Conservation (phyloP, 768 basidiomycete species). For the Phaeotremella skinneri region DNA sequence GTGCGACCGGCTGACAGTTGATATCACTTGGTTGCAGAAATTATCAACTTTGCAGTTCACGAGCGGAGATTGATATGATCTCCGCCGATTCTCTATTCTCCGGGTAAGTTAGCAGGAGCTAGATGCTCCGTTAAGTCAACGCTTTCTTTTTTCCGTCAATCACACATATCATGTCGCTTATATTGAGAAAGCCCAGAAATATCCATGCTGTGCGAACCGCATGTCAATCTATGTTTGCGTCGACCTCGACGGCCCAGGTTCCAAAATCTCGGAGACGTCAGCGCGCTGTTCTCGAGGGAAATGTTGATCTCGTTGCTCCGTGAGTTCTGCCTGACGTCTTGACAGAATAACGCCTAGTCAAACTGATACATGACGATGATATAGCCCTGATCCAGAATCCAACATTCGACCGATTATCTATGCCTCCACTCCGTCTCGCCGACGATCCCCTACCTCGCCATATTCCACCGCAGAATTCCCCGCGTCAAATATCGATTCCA, state of each 20-base stretch:
- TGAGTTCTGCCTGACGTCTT: slow-evolving; percentile 16
- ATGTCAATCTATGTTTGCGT: no score
- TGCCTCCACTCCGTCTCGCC: slow-evolving; percentile 28
- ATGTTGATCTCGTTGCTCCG: slow-evolving; percentile 45
- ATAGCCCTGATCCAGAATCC: slow-evolving; percentile 44
- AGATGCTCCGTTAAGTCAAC: not conserved
- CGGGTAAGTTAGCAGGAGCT: not conserved
- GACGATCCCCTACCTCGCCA: slow-evolving; percentile 24
- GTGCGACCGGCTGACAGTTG: no score
- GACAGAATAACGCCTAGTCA: not conserved
- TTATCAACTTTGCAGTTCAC: no score
- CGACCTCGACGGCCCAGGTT: not conserved
- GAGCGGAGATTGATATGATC: not conserved
- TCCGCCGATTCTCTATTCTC: not conserved
- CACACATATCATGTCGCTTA: no score
- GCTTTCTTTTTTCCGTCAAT: not conserved
- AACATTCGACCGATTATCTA: slow-evolving; percentile 47
- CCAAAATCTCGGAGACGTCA: slow-evolving; percentile 2
- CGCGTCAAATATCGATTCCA: slow-evolving; percentile 5
- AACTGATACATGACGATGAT: slow-evolving; percentile 6
- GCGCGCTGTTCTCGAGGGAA: not conserved
- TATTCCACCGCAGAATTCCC: slow-evolving; percentile 30
- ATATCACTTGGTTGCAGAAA: no score
- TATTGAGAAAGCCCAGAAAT: no score
- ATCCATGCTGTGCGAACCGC: no score